phyloP scores from a whole-genome alignment of 75 land plant genomes.

The Pinus tabuliformis region DNA sequence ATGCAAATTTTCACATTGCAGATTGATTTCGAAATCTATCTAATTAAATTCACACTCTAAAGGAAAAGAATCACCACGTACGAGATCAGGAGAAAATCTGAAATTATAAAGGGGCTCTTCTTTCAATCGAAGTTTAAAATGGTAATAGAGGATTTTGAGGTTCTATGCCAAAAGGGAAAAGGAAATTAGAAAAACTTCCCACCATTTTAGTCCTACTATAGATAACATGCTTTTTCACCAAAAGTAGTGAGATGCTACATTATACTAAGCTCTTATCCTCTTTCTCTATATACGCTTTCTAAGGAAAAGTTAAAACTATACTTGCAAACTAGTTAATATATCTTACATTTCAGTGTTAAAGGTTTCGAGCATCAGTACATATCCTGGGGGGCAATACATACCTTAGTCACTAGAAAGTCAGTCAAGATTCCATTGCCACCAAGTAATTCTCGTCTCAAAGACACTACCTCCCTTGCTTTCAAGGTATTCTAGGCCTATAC shows the following conservation, averaged over 20 bases:
- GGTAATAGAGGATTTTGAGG: no score
- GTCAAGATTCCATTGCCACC: slow-evolving; percentile 93
- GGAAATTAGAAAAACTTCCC: no score
- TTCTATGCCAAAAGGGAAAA: no score
- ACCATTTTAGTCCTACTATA: no score
- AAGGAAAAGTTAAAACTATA: slow-evolving; percentile 53
- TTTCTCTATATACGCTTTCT: slow-evolving; percentile 35
- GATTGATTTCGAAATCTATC: no score
- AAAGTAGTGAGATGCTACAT: neutral
- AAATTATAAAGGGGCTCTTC: no score
- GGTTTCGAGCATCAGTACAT: slow-evolving; percentile 60
- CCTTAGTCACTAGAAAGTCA: slow-evolving; percentile 97
- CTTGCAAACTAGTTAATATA: slow-evolving; percentile 80
- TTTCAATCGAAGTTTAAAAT: no score
- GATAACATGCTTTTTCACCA: neutral
- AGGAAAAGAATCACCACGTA: no score
- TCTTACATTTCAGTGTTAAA: slow-evolving; percentile 71
- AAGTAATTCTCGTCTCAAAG: slow-evolving; percentile 87
- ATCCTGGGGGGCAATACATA: slow-evolving; percentile 10
- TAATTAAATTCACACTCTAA: no score
- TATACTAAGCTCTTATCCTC: neutral
- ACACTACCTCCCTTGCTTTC: slow-evolving; percentile 74
- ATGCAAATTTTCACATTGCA: no score
- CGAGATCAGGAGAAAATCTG: no score
- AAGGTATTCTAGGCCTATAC: slow-evolving; percentile 77